Percentiles rank a stretch among this genome's conserved stretches.
Evolutionary conservation across 164 flowering plant genomes (phyloP).

Genomic region (Warburgia ugandensis): DNA sequence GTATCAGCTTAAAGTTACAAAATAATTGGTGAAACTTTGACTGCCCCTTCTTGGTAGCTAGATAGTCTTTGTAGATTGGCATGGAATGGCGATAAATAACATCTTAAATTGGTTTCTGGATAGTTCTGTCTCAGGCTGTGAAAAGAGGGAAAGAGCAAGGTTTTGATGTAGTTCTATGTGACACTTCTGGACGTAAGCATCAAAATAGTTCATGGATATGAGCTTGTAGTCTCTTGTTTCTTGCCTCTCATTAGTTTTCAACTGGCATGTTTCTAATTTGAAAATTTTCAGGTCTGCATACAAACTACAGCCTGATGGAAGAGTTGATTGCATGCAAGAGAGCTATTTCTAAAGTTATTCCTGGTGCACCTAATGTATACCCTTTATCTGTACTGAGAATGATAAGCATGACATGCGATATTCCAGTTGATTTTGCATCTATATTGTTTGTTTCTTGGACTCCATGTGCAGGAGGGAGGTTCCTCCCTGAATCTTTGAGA

Average conservation of each 20-base stretch:
- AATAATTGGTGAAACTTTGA: background rate
- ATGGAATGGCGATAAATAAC: constrained; percentile 3
- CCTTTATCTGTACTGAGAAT: background rate
- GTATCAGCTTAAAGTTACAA: constrained; percentile 21
- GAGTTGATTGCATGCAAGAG: constrained; percentile 88
- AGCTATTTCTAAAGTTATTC: constrained; percentile 64
- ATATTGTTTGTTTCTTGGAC: background rate
- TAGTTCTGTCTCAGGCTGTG: constrained; percentile 96
- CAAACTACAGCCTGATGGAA: constrained; percentile 93
- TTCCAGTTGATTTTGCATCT: background rate
- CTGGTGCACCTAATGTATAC: constrained; percentile 91
- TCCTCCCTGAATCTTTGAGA: too few species aligned
- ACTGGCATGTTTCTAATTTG: constrained; percentile 2
- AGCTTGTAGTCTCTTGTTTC: background rate
- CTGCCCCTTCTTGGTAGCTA: background rate
- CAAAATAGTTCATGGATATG: background rate
- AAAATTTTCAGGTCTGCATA: constrained; percentile 80
- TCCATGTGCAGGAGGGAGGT: background rate
- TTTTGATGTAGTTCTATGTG: constrained; percentile 80
- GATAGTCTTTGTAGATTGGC: constrained; percentile 1
- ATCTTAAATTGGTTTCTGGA: constrained; percentile 47
- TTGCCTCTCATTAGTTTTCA: constrained; percentile 6
- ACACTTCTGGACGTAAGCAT: constrained; percentile 95
- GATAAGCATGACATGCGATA: background rate
- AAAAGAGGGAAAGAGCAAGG: constrained; percentile 81